Evolutionary conservation across 768 basidiomycete genomes (phyloP), one percentile per base, ranked within the genome.

Genomic region (Tricholomella constricta): DNA sequence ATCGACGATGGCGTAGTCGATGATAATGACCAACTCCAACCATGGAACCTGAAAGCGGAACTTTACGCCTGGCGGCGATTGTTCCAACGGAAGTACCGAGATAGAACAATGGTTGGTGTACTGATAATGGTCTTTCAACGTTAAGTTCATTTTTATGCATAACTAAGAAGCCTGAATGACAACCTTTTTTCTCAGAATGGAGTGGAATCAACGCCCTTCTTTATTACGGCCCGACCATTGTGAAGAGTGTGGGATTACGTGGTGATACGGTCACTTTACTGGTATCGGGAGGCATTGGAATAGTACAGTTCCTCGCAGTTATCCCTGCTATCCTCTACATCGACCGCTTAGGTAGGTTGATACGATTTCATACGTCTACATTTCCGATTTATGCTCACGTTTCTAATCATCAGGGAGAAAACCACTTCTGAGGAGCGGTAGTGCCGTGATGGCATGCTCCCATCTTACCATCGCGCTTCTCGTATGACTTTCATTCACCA

Each of bases 121-220:
- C 68, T 84, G 62, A 80, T 91, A 59, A 90, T 91, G 86, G 82
- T 89, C 46, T 92, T 91, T 60, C 91, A 93, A 69, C 91, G 90
- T 89, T n/a, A 58, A 35, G 84, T 69, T 15, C 27, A n/a, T 38
- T 35, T 7, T 25, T 26, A n/a, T n/a, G n/a, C n/a, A n/a, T n/a
- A n/a, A n/a, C n/a, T n/a, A 42, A 14, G 1, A n/a, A 20, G 10
- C 3, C n/a, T 12, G 6, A 9, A 4, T 11, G 25, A 12, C 12
- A n/a, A 29, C 25, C 4, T 7, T 44, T 11, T 44, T n/a, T 14
- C 50, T 12, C 60, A 92, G 89, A 92, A 71, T 92, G 91, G 91
- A 86, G 84, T 52, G 91, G 91, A 2, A 93, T 92, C 56, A 93
- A 92, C 62, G 89, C 91, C 9, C 65, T 93, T 27, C 72, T 92